A percentile compares a stretch with the other conserved stretches of the same genome.
Evolutionary conservation across 768 basidiomycete species (phyloP).

Genomic region (Lanmaoa pseudosensibilis): DNA sequence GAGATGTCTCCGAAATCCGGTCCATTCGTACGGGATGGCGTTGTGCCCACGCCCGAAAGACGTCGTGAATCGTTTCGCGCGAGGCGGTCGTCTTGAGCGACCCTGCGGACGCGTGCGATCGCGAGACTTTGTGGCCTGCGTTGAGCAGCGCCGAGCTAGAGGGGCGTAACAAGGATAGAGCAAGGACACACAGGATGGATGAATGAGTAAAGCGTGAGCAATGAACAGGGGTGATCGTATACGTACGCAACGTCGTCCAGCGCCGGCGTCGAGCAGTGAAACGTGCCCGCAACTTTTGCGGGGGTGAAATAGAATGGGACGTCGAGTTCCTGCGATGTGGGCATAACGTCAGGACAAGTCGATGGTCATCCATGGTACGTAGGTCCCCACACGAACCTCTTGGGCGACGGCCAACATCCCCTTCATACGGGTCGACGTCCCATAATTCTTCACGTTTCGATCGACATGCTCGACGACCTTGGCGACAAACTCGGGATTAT

Average conservation of each 20-base stretch:
- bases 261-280: slow-evolving; percentile 79
- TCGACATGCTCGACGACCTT: slow-evolving; percentile 75
- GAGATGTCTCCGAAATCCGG: slow-evolving; percentile 75
- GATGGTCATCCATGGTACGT: background rate
- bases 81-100: slow-evolving; percentile 90
- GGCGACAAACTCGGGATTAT: slow-evolving; percentile 71
- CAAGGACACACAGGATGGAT: background rate
- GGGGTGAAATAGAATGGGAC: slow-evolving; percentile 89
- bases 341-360: background rate
- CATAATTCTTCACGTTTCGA: slow-evolving; percentile 60
- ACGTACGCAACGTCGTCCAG: slow-evolving; percentile 73
- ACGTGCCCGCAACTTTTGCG: slow-evolving; percentile 70
- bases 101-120: slow-evolving; percentile 87
- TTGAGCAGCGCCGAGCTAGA: slow-evolving; percentile 85
- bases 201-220: background rate
- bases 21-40: slow-evolving; percentile 79
- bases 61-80: slow-evolving; percentile 68
- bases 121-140: slow-evolving; percentile 79
- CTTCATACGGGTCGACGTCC: slow-evolving; percentile 82
- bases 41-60: slow-evolving; percentile 85
- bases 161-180: background rate
- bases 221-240: too few species aligned
- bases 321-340: slow-evolving; percentile 63
- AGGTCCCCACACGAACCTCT: slow-evolving; percentile 57
- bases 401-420: slow-evolving; percentile 93